Evolutionary conservation across 2,329 filamentous ascomycete species (phyloP).

Genomic region (Beauveria rudraprayagi): DNA sequence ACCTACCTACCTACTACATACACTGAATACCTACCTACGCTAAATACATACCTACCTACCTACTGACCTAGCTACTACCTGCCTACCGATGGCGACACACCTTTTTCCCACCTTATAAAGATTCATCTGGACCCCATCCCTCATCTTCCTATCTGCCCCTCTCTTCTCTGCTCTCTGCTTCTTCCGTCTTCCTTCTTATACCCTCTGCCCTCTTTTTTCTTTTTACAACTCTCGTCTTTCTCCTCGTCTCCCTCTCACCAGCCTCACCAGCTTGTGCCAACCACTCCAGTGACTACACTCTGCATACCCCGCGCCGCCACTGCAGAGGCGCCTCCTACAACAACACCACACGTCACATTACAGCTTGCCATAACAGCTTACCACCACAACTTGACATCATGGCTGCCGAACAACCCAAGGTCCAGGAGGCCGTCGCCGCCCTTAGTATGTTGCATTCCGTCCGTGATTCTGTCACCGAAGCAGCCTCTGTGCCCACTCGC

Average conservation of each 20-base stretch:
- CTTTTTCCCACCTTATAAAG: constrained; percentile 4
- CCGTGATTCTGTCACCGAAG: too few relatives aligned
- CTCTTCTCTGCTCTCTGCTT: constrained; percentile 15
- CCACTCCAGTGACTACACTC: background rate
- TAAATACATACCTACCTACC: too few relatives aligned
- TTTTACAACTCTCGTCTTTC: background rate
- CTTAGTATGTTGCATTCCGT: constrained; percentile 14
- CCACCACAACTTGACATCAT: constrained; percentile 26
- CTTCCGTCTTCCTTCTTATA: background rate
- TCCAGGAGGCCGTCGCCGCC: constrained; percentile 25
- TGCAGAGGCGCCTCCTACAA: background rate
- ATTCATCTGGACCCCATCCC: constrained; percentile 4
- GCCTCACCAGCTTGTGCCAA: background rate
- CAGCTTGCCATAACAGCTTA: constrained; percentile 14
- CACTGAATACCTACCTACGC: too few relatives aligned
- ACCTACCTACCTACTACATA: too few relatives aligned
- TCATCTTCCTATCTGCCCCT: constrained; percentile 15
- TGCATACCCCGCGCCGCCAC: background rate
- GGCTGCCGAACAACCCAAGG: constrained; percentile 31
- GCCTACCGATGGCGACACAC: too few relatives aligned
- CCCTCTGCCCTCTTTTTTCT: constrained; percentile 1
- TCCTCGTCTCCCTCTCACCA: background rate
- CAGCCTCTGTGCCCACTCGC: background rate
- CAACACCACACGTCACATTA: background rate
- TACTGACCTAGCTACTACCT: too few relatives aligned